Evolutionary conservation across 1,284 basidiomycete species (phyloP).

Genomic region (Schizophyllum commune): DNA sequence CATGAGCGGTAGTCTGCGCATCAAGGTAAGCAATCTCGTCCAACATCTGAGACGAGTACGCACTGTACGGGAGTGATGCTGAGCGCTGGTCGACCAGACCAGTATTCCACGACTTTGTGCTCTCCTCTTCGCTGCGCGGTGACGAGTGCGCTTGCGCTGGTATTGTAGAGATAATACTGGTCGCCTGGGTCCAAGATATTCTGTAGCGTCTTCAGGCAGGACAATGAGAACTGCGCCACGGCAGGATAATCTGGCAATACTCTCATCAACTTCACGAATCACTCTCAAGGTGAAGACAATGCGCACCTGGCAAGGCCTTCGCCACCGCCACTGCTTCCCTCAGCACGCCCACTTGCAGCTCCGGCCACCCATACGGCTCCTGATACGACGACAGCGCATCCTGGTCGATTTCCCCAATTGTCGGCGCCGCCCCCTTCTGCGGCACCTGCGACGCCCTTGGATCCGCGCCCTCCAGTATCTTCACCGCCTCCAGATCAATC

Average conservation of each 20-base stretch:
- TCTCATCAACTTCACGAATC: conserved; percentile 2
- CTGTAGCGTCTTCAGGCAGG: conserved; percentile 66
- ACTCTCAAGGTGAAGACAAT: neutral
- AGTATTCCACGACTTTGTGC: conserved; percentile 64
- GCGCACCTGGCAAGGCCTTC: conserved; percentile 82
- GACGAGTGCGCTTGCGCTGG: conserved; percentile 59
- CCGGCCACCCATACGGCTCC: conserved; percentile 83
- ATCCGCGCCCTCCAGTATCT: conserved; percentile 29
- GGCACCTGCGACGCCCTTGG: conserved; percentile 12
- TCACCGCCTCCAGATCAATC: conserved; percentile 65
- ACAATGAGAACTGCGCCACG: conserved; percentile 72
- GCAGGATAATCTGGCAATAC: conserved; percentile 55
- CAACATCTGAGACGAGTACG: no score
- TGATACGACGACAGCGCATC: conserved; percentile 22
- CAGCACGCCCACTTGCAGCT: conserved; percentile 85
- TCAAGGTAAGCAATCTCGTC: neutral
- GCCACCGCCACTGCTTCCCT: conserved; percentile 87
- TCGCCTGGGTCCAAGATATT: conserved; percentile 60
- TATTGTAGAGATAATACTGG: conserved; percentile 71
- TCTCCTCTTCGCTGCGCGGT: conserved; percentile 75
- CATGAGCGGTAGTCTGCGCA: conserved; percentile 57
- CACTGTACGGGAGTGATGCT: conserved; percentile 75
- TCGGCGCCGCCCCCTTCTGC: conserved; percentile 11
- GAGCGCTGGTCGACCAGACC: conserved; percentile 74
- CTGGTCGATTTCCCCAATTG: conserved; percentile 28